These are phyloP conservation scores for Fusarium brevicatenulatum DNA, from an alignment of 2,329 filamentous ascomycete genomes.

Conservation along the genomic window DNA sequence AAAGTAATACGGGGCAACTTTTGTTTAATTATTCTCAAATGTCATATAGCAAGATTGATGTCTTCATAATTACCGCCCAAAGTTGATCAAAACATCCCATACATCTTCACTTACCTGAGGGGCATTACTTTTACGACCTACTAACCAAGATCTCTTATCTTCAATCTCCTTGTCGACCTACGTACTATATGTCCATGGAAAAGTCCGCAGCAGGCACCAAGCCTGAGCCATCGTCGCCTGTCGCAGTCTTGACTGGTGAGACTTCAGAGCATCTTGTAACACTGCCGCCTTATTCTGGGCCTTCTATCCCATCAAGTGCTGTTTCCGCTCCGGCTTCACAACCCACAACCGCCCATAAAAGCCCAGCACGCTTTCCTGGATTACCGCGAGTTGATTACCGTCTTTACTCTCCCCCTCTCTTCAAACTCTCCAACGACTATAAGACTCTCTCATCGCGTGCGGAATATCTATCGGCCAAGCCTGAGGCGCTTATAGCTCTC, in stretches of 20 bases:
- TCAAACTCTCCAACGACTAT: slow-evolving; percentile 60
- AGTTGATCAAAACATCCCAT: neutral
- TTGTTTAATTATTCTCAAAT: neutral
- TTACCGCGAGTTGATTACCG: slow-evolving; percentile 61
- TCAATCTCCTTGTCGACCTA: neutral
- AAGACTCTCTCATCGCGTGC: slow-evolving; percentile 59
- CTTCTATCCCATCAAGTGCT: slow-evolving; percentile 15
- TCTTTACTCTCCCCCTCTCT: slow-evolving; percentile 63
- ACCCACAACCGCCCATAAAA: slow-evolving; percentile 15
- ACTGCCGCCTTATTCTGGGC: slow-evolving; percentile 40
- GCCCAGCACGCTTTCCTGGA: slow-evolving; percentile 55
- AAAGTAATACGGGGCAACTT: neutral
- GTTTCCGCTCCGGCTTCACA: neutral
- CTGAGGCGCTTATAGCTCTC: slow-evolving; percentile 57
- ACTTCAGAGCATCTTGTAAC: slow-evolving; percentile 7
- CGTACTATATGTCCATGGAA: neutral
- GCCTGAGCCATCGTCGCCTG: neutral
- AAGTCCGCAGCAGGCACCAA: neutral
- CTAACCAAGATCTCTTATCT: neutral
- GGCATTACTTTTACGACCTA: neutral
- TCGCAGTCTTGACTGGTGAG: neutral
- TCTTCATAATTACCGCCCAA: neutral
- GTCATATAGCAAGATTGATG: neutral
- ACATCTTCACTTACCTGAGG: neutral
- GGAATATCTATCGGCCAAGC: slow-evolving; percentile 59